These are phyloP conservation scores for Arbutus unedo DNA, from an alignment of 148 eudicot genomes.

Conservation along the genomic window DNA sequence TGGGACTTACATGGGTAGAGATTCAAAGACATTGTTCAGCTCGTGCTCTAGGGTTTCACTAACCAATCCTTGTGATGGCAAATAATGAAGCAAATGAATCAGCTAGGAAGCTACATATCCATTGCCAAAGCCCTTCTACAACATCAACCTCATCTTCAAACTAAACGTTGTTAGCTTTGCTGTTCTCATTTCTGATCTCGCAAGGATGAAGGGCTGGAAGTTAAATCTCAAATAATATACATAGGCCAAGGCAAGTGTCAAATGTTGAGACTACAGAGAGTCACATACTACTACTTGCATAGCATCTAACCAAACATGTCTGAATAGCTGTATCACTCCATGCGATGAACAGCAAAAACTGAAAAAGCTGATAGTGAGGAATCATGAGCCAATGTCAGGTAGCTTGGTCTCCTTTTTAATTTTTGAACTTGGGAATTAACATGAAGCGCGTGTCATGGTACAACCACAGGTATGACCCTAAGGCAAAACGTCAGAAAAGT, in stretches of 20 bases:
- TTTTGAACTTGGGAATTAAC: not conserved
- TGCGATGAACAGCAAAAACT: not conserved
- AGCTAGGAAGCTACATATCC: not conserved
- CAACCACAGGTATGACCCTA: not conserved
- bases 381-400: not conserved
- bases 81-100: not conserved
- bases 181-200: not conserved
- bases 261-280: not conserved
- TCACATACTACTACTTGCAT: too few species aligned
- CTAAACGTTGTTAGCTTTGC: not conserved
- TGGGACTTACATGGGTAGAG: not conserved
- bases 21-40: slow-evolving; percentile 3
- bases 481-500: not conserved
- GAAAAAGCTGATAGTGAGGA: not conserved
- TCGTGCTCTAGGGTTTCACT: not conserved
- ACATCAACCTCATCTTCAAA: not conserved
- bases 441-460: not conserved
- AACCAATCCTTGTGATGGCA: not conserved
- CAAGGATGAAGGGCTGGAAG: too few species aligned
- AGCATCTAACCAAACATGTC: too few species aligned
- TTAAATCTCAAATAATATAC: not conserved
- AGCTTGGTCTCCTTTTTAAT: not conserved
- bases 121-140: not conserved
- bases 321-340: too few species aligned
- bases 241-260: not conserved